Conservation (phyloP, 495 filamentous ascomycete species). For the Talaromyces borbonicus region DNA sequence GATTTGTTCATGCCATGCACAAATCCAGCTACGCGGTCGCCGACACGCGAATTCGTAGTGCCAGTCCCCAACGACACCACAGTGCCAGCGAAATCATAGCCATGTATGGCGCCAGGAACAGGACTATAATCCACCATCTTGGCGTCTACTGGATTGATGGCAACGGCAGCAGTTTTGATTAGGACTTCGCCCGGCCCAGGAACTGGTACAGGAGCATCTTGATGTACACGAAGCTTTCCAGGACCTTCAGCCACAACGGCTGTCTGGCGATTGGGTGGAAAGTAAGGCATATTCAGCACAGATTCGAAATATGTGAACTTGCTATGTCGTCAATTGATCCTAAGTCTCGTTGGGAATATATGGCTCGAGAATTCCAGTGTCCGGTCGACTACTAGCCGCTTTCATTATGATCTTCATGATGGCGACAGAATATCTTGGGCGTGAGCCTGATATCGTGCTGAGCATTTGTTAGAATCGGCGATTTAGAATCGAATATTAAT, state of each 20-base stretch:
- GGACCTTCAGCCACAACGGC: conserved; percentile 5
- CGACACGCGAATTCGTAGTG: conserved; percentile 8
- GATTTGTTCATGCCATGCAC: conserved; percentile 16
- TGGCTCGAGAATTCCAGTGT: too few species aligned
- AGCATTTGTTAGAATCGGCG: too few species aligned
- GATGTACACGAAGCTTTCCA: conserved; percentile 8
- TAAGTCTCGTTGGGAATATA: too few species aligned
- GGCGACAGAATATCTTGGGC: too few species aligned
- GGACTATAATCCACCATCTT: conserved; percentile 26
- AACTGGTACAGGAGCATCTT: conserved; percentile 10
- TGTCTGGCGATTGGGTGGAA: conserved; percentile 9
- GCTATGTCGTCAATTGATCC: background rate
- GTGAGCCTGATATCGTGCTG: too few species aligned
- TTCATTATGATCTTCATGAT: too few species aligned
- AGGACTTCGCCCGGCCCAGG: conserved; percentile 7
- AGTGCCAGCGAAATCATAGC: conserved; percentile 31
- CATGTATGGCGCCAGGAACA: conserved; percentile 18
- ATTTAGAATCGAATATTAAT: too few species aligned
- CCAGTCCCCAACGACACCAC: conserved; percentile 23
- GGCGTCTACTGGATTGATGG: conserved; percentile 32
- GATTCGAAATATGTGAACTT: background rate
- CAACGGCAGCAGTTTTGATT: conserved; percentile 21
- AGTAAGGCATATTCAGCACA: conserved; percentile 6
- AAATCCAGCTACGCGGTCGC: conserved; percentile 16
- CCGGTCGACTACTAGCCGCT: too few species aligned